Evolutionary conservation across 768 basidiomycete species (phyloP).

Genomic region (Suillus americanus): DNA sequence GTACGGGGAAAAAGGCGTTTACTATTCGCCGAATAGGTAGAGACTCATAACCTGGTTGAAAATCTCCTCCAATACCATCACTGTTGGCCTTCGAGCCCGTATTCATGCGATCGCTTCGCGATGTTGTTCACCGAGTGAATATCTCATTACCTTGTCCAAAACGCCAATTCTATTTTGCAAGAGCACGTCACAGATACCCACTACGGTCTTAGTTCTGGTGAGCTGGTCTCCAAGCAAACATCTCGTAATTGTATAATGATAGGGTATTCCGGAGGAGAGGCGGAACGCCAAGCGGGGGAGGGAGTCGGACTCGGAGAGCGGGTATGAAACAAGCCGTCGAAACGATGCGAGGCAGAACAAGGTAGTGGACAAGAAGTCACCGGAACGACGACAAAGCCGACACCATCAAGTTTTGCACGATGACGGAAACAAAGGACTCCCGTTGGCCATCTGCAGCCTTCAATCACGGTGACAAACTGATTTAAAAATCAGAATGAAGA

Average conservation of each 20-base stretch:
- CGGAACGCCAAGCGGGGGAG: background rate
- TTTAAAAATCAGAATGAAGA: too few species aligned
- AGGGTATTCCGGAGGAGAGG: background rate
- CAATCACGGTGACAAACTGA: background rate
- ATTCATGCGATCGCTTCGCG: too few species aligned
- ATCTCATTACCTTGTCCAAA: too few species aligned
- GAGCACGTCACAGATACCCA: background rate
- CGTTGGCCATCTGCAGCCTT: background rate
- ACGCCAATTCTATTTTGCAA: background rate
- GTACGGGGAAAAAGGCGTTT: too few species aligned
- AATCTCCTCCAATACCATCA: too few species aligned
- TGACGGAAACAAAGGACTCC: background rate
- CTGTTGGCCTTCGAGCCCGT: too few species aligned
- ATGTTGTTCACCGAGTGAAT: too few species aligned
- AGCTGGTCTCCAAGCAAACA: background rate
- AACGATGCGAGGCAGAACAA: background rate
- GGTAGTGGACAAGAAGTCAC: background rate
- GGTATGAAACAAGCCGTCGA: background rate
- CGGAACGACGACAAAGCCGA: background rate
- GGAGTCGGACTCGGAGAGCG: background rate
- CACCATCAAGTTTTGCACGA: background rate
- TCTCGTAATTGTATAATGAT: background rate
- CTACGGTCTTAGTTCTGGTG: background rate
- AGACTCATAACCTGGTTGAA: too few species aligned
- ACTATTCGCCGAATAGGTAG: too few species aligned